phyloP scores from a whole-genome alignment of 2,329 filamentous ascomycete species.

The Cladobotryum mycophilum region DNA sequence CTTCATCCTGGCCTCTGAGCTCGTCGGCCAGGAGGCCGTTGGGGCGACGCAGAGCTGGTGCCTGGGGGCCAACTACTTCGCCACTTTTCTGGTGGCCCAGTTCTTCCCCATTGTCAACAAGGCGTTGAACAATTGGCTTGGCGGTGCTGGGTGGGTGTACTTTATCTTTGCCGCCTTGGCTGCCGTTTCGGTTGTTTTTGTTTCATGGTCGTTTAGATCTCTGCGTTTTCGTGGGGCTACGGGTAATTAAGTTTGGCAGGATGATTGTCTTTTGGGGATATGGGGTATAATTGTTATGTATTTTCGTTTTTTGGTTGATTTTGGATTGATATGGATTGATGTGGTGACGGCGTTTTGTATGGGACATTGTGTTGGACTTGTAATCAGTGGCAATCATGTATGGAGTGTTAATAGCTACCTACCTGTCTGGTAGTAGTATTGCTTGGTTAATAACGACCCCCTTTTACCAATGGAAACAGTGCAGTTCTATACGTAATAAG shows the following conservation, averaged over 20 bases:
- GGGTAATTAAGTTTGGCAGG: constrained; percentile 7
- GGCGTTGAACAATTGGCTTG: constrained; percentile 55
- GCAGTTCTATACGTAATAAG: no score
- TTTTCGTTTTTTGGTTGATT: no score
- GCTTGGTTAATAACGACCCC: no score
- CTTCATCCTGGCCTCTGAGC: constrained; percentile 86
- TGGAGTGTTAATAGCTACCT: no score
- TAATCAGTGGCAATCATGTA: no score
- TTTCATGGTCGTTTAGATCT: constrained; percentile 37
- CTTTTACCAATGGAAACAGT: no score
- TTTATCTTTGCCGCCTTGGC: constrained; percentile 83
- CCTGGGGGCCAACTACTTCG: constrained; percentile 78
- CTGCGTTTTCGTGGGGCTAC: constrained; percentile 10
- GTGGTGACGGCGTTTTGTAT: background rate
- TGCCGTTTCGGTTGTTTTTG: constrained; percentile 61
- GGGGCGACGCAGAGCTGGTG: constrained; percentile 88
- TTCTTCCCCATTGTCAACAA: constrained; percentile 88
- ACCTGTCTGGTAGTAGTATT: no score
- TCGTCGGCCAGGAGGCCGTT: constrained; percentile 84
- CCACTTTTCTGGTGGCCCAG: constrained; percentile 87
- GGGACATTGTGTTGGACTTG: background rate
- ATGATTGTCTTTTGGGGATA: background rate
- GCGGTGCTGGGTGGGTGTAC: constrained; percentile 76
- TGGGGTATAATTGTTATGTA: background rate
- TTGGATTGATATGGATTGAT: no score